Conservation (phyloP, 345 rosid species). For the Eucalyptus albens region DNA sequence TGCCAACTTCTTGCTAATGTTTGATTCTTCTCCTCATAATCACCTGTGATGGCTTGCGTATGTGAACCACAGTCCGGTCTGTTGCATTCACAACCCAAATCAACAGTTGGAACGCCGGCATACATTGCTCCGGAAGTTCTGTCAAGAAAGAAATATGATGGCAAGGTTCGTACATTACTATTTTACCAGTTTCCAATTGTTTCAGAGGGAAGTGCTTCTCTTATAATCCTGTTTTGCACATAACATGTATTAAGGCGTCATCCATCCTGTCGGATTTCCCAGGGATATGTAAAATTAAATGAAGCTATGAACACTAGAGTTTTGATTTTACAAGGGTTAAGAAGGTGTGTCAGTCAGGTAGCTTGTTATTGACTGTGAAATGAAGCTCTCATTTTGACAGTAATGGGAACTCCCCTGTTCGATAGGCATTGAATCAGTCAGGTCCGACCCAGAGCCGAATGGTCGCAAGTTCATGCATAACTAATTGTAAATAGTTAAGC, state of each 20-base stretch:
- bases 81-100: slow-evolving; percentile 65
- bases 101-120: slow-evolving; percentile 71
- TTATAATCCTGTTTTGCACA: not conserved
- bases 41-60: not conserved
- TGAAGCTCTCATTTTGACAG: not conserved
- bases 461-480: not conserved
- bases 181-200: not conserved
- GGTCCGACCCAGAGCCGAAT: not conserved
- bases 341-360: not conserved
- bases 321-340: not conserved
- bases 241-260: not conserved
- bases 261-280: not conserved
- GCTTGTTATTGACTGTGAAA: not conserved
- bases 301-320: not conserved
- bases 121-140: slow-evolving; percentile 73
- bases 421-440: not conserved
- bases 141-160: slow-evolving; percentile 57
- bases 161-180: slow-evolving; percentile 28
- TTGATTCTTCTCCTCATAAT: not conserved
- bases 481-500: not conserved
- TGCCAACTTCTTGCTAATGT: not conserved
- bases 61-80: slow-evolving; percentile 33
- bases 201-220: not conserved
- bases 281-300: not conserved
- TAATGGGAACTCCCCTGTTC: not conserved